Evolutionary conservation across 164 flowering plant species (phyloP).

Genomic region (Tinospora cordifolia): DNA sequence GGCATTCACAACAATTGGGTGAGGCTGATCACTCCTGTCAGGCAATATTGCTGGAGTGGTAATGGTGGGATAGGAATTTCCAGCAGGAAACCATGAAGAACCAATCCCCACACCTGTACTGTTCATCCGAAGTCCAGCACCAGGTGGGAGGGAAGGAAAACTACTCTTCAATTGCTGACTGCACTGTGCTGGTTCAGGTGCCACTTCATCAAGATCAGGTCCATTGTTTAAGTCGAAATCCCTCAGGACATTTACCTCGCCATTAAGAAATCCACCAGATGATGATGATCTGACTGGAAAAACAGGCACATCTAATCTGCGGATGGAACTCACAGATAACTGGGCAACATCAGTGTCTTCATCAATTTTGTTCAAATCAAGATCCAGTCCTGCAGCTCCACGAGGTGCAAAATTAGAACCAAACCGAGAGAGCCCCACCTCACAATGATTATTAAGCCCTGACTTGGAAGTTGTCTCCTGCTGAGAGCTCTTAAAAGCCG

Average conservation of each 20-base stretch:
- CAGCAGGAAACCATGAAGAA: slow-evolving; percentile 57
- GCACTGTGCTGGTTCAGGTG: slow-evolving; percentile 28
- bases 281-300: slow-evolving; percentile 25
- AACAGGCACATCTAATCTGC: slow-evolving; percentile 30
- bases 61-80: slow-evolving; percentile 41
- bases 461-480: slow-evolving; percentile 11
- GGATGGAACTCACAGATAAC: slow-evolving; percentile 22
- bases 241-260: slow-evolving; percentile 37
- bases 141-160: slow-evolving; percentile 28
- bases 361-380: slow-evolving; percentile 72
- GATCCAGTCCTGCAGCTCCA: slow-evolving; percentile 59
- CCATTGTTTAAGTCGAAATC: slow-evolving; percentile 88
- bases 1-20: slow-evolving; percentile 38
- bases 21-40: slow-evolving; percentile 53
- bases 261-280: slow-evolving; percentile 33
- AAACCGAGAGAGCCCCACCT: slow-evolving; percentile 11
- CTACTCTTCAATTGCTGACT: slow-evolving; percentile 29
- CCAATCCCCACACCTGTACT: slow-evolving; percentile 36
- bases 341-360: slow-evolving; percentile 49
- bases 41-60: slow-evolving; percentile 48
- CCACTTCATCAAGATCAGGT: slow-evolving; percentile 51
- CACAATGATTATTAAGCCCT: not conserved
- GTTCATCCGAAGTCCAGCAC: slow-evolving; percentile 42
- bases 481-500: slow-evolving; percentile 28
- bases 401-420: slow-evolving; percentile 22